Conservation (phyloP, 257 asterid genomes). For the Voacanga thouarsii region DNA sequence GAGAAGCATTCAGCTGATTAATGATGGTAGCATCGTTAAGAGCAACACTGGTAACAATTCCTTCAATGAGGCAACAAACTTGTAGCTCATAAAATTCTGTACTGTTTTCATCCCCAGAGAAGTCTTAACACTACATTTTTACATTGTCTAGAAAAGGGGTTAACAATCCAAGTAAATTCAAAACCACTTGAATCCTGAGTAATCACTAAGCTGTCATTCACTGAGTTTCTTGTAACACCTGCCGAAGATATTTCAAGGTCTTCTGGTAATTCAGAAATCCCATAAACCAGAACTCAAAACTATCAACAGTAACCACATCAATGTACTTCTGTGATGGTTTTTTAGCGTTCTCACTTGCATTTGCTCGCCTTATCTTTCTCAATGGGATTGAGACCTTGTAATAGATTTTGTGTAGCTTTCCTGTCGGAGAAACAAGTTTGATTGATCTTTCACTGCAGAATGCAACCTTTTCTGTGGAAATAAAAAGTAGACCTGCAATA, state of each 20-base stretch:
- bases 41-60: too few relatives aligned
- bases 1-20: too few relatives aligned
- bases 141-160: too few relatives aligned
- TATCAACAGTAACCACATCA: conserved; percentile 38
- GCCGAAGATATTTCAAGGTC: conserved; percentile 21
- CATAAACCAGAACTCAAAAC: conserved; percentile 58
- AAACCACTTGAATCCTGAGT: too few relatives aligned
- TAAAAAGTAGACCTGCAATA: conserved; percentile 27
- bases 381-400: conserved; percentile 48
- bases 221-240: neutral
- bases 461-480: conserved; percentile 33
- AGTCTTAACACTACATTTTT: too few relatives aligned
- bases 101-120: too few relatives aligned
- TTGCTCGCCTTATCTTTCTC: conserved; percentile 27
- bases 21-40: too few relatives aligned
- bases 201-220: too few relatives aligned
- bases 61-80: too few relatives aligned
- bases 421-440: conserved; percentile 34
- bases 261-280: conserved; percentile 44
- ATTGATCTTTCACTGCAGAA: conserved; percentile 51
- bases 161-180: too few relatives aligned
- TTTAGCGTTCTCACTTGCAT: conserved; percentile 24
- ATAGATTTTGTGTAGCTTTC: conserved; percentile 28
- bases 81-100: too few relatives aligned
- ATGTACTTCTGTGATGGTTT: conserved; percentile 44